phyloP scores from a whole-genome alignment of 2,329 filamentous ascomycete genomes.

The Amylocarpus encephaloides region DNA sequence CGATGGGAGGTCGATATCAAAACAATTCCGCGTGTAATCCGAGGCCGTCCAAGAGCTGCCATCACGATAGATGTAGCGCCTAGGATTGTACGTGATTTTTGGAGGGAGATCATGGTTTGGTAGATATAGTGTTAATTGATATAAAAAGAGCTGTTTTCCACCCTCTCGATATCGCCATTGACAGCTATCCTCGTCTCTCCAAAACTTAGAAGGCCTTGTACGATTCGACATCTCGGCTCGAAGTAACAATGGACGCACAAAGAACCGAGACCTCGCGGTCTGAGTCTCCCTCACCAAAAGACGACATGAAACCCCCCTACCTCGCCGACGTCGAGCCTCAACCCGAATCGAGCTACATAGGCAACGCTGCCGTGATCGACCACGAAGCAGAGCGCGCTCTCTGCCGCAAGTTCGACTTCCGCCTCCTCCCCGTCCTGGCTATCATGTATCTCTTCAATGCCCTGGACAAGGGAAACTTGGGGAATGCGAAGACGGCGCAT shows the following conservation, averaged over 20 bases:
- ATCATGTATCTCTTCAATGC: conserved; percentile 47
- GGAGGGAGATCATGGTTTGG: too few relatives aligned
- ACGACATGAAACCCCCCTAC: neutral
- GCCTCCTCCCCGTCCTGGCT: conserved; percentile 47
- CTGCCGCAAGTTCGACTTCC: conserved; percentile 49
- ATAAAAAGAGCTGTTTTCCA: too few relatives aligned
- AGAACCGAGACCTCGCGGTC: neutral
- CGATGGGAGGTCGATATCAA: too few relatives aligned
- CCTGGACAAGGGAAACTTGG: conserved; percentile 46
- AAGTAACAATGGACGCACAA: neutral
- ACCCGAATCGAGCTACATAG: conserved; percentile 17
- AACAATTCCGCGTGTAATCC: too few relatives aligned
- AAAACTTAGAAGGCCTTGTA: too few relatives aligned
- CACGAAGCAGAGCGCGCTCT: conserved; percentile 42
- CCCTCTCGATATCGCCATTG: too few relatives aligned
- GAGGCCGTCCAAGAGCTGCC: too few relatives aligned
- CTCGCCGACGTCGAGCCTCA: conserved; percentile 1
- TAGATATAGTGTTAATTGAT: too few relatives aligned
- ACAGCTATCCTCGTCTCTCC: too few relatives aligned
- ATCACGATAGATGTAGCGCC: too few relatives aligned
- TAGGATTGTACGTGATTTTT: too few relatives aligned
- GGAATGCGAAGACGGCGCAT: conserved; percentile 48
- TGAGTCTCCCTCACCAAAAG: neutral
- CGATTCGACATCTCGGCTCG: neutral
- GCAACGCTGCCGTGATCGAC: conserved; percentile 28